A percentile compares a stretch with the other conserved stretches of the same genome.
phyloP scores from a whole-genome alignment of 306 rosid species.

The Crotalaria pallida region DNA sequence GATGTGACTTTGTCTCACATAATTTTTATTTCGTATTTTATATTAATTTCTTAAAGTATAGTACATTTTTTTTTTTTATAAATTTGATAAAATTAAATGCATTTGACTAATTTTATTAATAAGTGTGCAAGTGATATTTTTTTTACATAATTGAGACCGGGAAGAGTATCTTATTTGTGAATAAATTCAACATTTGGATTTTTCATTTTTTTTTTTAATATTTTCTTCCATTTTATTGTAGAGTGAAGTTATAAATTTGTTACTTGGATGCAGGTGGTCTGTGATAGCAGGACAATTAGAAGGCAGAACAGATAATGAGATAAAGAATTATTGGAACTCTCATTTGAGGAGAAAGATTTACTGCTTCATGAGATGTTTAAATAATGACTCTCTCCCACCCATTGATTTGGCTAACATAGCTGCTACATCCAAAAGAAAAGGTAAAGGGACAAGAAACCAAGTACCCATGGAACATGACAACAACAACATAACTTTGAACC shows the following conservation, averaged over 20 bases:
- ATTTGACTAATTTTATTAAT: no score
- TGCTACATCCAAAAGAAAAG: slow-evolving; percentile 23
- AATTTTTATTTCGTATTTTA: no score
- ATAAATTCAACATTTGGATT: no score
- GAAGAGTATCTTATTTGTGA: no score
- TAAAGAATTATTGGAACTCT: slow-evolving; percentile 88
- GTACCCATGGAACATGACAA: slow-evolving; percentile 16
- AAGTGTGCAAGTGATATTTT: no score
- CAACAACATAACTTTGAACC: slow-evolving; percentile 7
- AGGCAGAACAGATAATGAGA: slow-evolving; percentile 81
- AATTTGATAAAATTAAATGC: no score
- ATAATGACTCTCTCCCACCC: slow-evolving; percentile 28
- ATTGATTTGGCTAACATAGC: slow-evolving; percentile 24
- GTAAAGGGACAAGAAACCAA: slow-evolving; percentile 13
- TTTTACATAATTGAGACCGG: no score
- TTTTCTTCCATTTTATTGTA: no score
- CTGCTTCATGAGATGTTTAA: slow-evolving; percentile 47
- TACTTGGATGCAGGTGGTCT: slow-evolving; percentile 64
- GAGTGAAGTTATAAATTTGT: not conserved
- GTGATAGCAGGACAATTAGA: slow-evolving; percentile 71
- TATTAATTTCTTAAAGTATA: no score
- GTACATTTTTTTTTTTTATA: no score
- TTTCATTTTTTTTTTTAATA: no score
- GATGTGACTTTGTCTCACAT: no score
- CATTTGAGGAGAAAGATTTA: slow-evolving; percentile 64